A percentile compares a stretch with the other conserved stretches of the same genome.
phyloP scores from a whole-genome alignment of 2,329 filamentous ascomycete genomes.

The Eutypa lata region DNA sequence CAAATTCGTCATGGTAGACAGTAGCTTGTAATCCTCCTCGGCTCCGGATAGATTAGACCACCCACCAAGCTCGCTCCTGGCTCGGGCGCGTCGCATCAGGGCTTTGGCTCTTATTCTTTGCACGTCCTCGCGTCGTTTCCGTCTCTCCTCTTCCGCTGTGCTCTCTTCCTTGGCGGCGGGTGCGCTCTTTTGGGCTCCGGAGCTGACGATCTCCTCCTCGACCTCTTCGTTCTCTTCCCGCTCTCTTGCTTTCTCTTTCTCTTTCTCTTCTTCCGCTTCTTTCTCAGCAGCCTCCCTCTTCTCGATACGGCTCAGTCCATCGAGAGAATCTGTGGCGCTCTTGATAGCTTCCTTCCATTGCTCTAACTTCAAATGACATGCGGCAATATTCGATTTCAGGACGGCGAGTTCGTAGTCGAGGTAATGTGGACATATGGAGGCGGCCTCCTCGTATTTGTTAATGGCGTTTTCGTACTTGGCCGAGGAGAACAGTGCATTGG shows the following conservation, averaged over 20 bases:
- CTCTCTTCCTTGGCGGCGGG: constrained; percentile 31
- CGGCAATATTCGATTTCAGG: constrained; percentile 82
- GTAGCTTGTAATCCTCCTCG: constrained; percentile 71
- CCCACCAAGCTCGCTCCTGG: constrained; percentile 65
- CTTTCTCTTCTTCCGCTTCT: constrained; percentile 46
- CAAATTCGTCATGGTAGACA: constrained; percentile 60
- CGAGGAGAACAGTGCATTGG: constrained; percentile 75
- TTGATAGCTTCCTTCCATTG: constrained; percentile 83
- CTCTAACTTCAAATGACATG: constrained; percentile 79
- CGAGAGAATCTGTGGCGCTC: constrained; percentile 68
- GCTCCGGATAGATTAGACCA: constrained; percentile 81
- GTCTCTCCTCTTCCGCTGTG: constrained; percentile 24
- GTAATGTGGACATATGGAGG: constrained; percentile 76
- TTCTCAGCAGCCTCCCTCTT: constrained; percentile 38
- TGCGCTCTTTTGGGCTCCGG: constrained; percentile 51
- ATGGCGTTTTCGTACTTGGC: constrained; percentile 75
- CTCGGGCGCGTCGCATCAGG: constrained; percentile 74
- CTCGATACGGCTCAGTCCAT: constrained; percentile 64
- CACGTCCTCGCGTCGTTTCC: constrained; percentile 58
- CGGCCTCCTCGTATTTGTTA: constrained; percentile 75
- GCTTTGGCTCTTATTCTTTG: constrained; percentile 78
- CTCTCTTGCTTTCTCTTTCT: constrained; percentile 31
- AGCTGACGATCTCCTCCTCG: constrained; percentile 59
- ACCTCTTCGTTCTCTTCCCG: constrained; percentile 40
- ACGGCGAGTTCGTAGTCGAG: constrained; percentile 87